Base-by-base conservation (phyloP, 805 yeast genomes). In the Zygotorulaspora danielsina region DNA sequence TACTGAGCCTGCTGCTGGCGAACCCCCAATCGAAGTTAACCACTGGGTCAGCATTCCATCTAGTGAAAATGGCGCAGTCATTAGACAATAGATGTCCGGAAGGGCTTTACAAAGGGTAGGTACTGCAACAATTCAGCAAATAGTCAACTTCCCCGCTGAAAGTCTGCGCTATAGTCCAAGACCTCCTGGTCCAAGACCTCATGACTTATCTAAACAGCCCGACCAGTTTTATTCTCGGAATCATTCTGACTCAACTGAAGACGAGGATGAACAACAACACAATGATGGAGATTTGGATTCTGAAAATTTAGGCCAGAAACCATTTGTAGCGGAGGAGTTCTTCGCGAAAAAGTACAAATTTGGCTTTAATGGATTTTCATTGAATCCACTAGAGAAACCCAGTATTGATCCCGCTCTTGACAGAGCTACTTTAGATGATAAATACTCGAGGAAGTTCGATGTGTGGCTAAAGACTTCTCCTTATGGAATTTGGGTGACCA, bases 401-500 rank as follows among this genome's bases (percentile, higher is more conserved):
- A 24, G 22, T 32, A 16, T 33, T 17, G 45, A 19, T 17, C 11
- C 39, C 20, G 26, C 19, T 21, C 10, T 37, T 27, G 41, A 33
- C 9, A 38, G 36, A 31, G 34, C 26, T 28, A 13, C 26, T 6
- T 17, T 21, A n/a, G 41, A 30, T 9, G 33, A 36, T 9, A 28
- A 34, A 13, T 28, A 24, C 15, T 29, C 22, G 15, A 37, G 26
- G 24, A 43, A 36, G 30, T 44, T 46, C 28, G 40, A 39, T 20
- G 38, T 31, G 12, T 46, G 47, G 50, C 47, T 46, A 22, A 38
- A 36, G 10, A 26, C 34, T 13, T 42, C 50, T 12, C 50, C 50
- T 21, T 46, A 39, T 19, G 42, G 45, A 5, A 37, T 46, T 16
- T 46, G 50, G 50, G 47, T 46, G 20, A 46, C 47, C 32, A 46